A percentile compares a stretch with the other conserved stretches of the same genome.
phyloP scores from a whole-genome alignment of 2,329 filamentous ascomycete genomes.

The Fusarium cyanostomum region DNA sequence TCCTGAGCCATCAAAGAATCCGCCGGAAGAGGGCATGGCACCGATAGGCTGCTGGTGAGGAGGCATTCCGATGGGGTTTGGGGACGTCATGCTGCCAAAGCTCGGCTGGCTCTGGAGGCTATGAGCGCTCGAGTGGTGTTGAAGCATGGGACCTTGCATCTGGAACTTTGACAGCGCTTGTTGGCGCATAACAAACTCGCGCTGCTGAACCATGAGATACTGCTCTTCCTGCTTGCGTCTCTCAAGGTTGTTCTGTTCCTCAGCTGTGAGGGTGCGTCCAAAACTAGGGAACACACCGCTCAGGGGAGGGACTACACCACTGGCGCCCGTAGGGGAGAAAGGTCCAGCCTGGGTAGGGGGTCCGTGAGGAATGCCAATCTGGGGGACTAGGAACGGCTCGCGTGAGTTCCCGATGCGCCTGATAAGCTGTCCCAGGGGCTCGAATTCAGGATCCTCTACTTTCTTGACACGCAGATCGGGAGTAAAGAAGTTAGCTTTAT shows the following conservation, averaged over 20 bases:
- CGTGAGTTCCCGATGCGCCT: slow-evolving; percentile 95
- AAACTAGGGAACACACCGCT: slow-evolving; percentile 95
- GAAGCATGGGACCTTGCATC: slow-evolving; percentile 66
- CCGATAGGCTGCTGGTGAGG: slow-evolving; percentile 61
- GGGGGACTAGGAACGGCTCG: slow-evolving; percentile 95
- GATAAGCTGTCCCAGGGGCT: slow-evolving; percentile 93
- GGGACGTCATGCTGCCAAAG: slow-evolving; percentile 94
- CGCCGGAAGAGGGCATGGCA: slow-evolving; percentile 67
- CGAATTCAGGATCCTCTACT: slow-evolving; percentile 91
- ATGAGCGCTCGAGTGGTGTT: slow-evolving; percentile 94
- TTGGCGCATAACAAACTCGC: slow-evolving; percentile 89
- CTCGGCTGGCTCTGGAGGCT: slow-evolving; percentile 97
- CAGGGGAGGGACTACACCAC: slow-evolving; percentile 84
- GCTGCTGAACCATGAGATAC: slow-evolving; percentile 94
- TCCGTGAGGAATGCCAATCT: slow-evolving; percentile 94
- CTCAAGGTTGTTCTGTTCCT: slow-evolving; percentile 97
- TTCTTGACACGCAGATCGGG: slow-evolving; percentile 95
- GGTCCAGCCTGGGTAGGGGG: slow-evolving; percentile 65
- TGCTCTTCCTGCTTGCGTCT: slow-evolving; percentile 98
- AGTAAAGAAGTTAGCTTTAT: slow-evolving; percentile 97
- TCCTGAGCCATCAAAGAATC: slow-evolving; percentile 73
- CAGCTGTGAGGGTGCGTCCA: slow-evolving; percentile 93
- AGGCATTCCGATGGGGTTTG: slow-evolving; percentile 74
- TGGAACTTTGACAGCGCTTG: slow-evolving; percentile 81
- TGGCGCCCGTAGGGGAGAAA: slow-evolving; percentile 60